Evolutionary conservation across 768 basidiomycete genomes (phyloP).

Genomic region (Boletus subparvulus): DNA sequence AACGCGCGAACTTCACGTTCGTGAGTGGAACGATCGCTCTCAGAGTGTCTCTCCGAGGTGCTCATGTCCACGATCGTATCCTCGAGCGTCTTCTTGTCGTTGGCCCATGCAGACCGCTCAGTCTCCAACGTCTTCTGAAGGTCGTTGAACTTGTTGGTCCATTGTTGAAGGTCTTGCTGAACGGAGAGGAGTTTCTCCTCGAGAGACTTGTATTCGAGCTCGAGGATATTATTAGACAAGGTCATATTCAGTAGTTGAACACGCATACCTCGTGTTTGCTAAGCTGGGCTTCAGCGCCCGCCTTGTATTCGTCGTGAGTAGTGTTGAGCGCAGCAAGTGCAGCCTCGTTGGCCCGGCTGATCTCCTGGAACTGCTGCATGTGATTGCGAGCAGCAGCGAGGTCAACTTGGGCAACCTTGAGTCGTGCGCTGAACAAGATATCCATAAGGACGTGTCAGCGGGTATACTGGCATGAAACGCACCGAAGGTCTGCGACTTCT

Average conservation of each 20-base stretch:
- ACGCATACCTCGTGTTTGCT: constrained; percentile 60
- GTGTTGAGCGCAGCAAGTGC: constrained; percentile 67
- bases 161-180: constrained; percentile 52
- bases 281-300: constrained; percentile 67
- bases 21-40: constrained; percentile 59
- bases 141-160: constrained; percentile 51
- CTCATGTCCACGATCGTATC: constrained; percentile 80
- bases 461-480: constrained; percentile 13
- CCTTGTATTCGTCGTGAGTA: constrained; percentile 80
- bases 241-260: no score
- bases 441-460: background rate
- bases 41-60: constrained; percentile 66
- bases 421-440: constrained; percentile 50
- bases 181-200: constrained; percentile 58
- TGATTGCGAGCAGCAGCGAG: constrained; percentile 67
- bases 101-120: constrained; percentile 68
- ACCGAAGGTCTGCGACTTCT: constrained; percentile 86
- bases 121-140: constrained; percentile 64
- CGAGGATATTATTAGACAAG: background rate
- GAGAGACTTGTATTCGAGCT: constrained; percentile 67
- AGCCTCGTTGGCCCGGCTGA: constrained; percentile 78
- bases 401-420: constrained; percentile 79
- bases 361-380: constrained; percentile 83
- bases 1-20: constrained; percentile 66
- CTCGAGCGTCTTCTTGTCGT: constrained; percentile 80